Percentiles rank a stretch among this genome's conserved stretches.
Evolutionary conservation across 768 basidiomycete genomes (phyloP).

Genomic region (Neoboletus magnificus): DNA sequence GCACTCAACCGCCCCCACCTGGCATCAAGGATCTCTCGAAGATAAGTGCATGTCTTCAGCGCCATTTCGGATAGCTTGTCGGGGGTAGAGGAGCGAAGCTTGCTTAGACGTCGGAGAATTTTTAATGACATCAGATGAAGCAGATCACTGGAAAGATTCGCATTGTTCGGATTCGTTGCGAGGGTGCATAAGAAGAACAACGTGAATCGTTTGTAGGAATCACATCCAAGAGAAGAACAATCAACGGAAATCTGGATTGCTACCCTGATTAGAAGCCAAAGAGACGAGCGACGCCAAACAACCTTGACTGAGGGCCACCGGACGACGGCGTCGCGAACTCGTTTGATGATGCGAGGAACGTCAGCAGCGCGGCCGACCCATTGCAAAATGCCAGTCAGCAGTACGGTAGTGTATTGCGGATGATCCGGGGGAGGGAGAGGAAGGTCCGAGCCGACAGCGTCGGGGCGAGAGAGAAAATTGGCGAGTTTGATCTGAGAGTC

Average conservation of each 20-base stretch:
- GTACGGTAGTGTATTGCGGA: not conserved
- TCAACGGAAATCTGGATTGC: constrained; percentile 25
- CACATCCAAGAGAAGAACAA: constrained; percentile 2
- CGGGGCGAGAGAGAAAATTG: too few relatives aligned
- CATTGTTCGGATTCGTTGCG: constrained; percentile 17
- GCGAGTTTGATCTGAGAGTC: constrained; percentile 16
- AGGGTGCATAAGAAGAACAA: constrained; percentile 35
- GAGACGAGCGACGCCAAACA: constrained; percentile 26
- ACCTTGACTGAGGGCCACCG: not conserved
- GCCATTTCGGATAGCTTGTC: constrained; percentile 37
- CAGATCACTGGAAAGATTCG: constrained; percentile 15
- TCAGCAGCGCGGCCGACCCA: constrained; percentile 8
- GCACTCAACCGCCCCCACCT: constrained; percentile 33
- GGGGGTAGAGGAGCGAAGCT: constrained; percentile 8
- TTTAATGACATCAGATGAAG: constrained; percentile 25
- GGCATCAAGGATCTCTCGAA: constrained; percentile 22
- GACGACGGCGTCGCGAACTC: constrained; percentile 23
- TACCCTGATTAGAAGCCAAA: constrained; percentile 35
- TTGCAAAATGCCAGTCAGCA: not conserved
- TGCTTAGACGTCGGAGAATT: constrained; percentile 14
- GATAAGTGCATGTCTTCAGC: constrained; percentile 26
- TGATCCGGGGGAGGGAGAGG: not conserved
- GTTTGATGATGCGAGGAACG: constrained; percentile 23
- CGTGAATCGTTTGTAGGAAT: constrained; percentile 47
- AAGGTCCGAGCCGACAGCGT: constrained; percentile 1